A percentile compares a stretch with the other conserved stretches of the same genome.
These are phyloP conservation scores for Asparagopsis taxiformis DNA, from an alignment of 31 red algal species.

Conservation along the genomic window DNA sequence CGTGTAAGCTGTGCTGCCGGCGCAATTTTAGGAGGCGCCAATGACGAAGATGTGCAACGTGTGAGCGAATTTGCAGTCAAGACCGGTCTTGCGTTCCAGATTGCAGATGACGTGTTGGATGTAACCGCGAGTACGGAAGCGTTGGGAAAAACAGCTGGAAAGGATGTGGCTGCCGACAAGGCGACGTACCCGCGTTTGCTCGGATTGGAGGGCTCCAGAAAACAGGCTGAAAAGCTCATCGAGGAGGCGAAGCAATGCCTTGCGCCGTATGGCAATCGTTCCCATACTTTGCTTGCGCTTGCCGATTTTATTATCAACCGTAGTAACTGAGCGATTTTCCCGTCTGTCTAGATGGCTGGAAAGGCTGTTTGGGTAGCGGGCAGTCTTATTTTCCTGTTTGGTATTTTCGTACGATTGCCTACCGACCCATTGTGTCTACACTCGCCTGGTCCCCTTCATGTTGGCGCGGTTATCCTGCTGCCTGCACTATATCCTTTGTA, in stretches of 20 bases:
- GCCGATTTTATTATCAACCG: constrained; percentile 97
- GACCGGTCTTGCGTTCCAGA: constrained; percentile 97
- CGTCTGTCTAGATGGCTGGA: too few relatives aligned
- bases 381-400: too few relatives aligned
- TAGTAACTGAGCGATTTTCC: constrained; percentile 76
- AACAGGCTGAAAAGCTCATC: constrained; percentile 75
- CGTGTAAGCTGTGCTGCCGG: constrained; percentile 75
- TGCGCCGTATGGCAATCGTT: constrained; percentile 65
- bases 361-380: too few relatives aligned
- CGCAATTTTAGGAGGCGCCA: constrained; percentile 89
- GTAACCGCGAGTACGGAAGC: constrained; percentile 76
- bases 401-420: too few relatives aligned
- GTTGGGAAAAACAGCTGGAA: constrained; percentile 96
- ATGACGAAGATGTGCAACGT: constrained; percentile 69
- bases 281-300: constrained; percentile 61
- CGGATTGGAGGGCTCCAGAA: constrained; percentile 74
- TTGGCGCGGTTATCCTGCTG: too few relatives aligned
- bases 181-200: constrained; percentile 93
- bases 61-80: constrained; percentile 85
- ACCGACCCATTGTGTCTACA: too few relatives aligned
- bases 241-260: constrained; percentile 79
- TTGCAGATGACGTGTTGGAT: constrained; percentile 97
- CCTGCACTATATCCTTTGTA: too few relatives aligned
- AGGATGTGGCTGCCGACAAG: constrained; percentile 91
- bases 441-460: too few relatives aligned